phyloP scores from a whole-genome alignment of 2,329 filamentous ascomycete genomes.

The Neobulgaria alba region DNA sequence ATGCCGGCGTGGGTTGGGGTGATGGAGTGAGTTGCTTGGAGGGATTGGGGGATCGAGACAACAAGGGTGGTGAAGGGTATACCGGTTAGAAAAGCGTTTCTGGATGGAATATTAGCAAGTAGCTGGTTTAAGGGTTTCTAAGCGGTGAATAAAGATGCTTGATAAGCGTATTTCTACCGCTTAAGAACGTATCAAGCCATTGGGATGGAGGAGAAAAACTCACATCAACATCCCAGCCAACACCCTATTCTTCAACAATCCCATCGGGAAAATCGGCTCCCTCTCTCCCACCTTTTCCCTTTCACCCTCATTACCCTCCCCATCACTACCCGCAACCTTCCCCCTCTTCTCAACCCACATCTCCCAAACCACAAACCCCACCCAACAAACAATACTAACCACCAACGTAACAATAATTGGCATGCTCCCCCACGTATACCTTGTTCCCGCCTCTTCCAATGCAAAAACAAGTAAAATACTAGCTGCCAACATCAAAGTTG shows the following conservation, averaged over 20 bases:
- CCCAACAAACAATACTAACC: slow-evolving; percentile 21
- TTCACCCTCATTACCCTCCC: not conserved
- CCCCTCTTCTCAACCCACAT: not conserved
- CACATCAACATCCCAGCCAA: slow-evolving; percentile 10
- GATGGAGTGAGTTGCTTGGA: slow-evolving; percentile 9
- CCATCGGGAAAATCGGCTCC: slow-evolving; percentile 12
- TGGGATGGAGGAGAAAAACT: slow-evolving; percentile 3
- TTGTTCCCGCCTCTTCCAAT: slow-evolving; percentile 36
- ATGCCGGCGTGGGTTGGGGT: slow-evolving; percentile 6
- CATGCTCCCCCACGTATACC: slow-evolving; percentile 35
- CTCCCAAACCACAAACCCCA: slow-evolving; percentile 30
- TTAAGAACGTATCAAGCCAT: no score
- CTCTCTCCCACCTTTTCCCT: slow-evolving; percentile 2
- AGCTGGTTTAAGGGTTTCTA: no score
- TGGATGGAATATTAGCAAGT: not conserved
- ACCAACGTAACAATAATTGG: slow-evolving; percentile 30
- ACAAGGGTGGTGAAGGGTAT: slow-evolving; percentile 11
- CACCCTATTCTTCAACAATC: slow-evolving; percentile 8
- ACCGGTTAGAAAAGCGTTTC: slow-evolving; percentile 10
- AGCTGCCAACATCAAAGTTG: slow-evolving; percentile 31
- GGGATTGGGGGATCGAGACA: slow-evolving; percentile 12
- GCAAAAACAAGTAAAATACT: slow-evolving; percentile 39
- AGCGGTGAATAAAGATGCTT: no score
- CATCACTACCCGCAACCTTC: not conserved
- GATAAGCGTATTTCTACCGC: no score